Evolutionary conservation across 139 green algal species (phyloP).

Genomic region (Yamagishiella unicocca): DNA sequence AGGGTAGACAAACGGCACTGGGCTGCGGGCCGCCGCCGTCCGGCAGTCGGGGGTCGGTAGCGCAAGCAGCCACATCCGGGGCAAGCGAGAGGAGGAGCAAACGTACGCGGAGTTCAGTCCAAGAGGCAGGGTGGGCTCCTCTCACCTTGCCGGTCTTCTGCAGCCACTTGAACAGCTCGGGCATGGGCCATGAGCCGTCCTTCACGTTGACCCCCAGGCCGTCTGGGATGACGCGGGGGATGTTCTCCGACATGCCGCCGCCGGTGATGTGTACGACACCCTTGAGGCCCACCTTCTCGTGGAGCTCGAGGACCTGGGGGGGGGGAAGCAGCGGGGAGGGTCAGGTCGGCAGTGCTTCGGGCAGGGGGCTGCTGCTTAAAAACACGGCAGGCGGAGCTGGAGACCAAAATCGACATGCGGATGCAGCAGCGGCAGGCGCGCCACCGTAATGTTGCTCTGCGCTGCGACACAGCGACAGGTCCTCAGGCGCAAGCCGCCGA

Average conservation of each 20-base stretch:
- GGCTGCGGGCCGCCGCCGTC: neutral
- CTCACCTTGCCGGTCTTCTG: conserved; percentile 75
- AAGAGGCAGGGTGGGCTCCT: neutral
- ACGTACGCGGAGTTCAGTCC: neutral
- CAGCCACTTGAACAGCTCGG: conserved; percentile 73
- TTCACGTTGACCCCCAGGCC: conserved; percentile 80
- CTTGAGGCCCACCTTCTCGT: conserved; percentile 62
- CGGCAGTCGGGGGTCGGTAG: too few species aligned
- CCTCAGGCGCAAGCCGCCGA: too few species aligned
- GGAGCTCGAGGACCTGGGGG: conserved; percentile 35
- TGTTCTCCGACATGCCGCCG: conserved; percentile 98
- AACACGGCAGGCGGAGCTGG: too few species aligned
- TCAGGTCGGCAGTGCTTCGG: too few species aligned
- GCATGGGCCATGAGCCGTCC: conserved; percentile 68
- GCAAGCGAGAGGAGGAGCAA: neutral
- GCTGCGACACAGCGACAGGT: too few species aligned
- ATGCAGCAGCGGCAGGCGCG: too few species aligned
- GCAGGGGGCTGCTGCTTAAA: too few species aligned
- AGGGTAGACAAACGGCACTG: neutral
- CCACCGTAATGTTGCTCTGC: too few species aligned
- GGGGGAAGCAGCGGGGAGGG: neutral
- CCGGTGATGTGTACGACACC: conserved; percentile 98
- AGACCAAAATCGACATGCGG: too few species aligned
- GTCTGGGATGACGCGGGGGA: conserved; percentile 94
- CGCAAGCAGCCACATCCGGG: too few species aligned